Evolutionary conservation across 768 basidiomycete species (phyloP).

Genomic region (Lepiota venenata): DNA sequence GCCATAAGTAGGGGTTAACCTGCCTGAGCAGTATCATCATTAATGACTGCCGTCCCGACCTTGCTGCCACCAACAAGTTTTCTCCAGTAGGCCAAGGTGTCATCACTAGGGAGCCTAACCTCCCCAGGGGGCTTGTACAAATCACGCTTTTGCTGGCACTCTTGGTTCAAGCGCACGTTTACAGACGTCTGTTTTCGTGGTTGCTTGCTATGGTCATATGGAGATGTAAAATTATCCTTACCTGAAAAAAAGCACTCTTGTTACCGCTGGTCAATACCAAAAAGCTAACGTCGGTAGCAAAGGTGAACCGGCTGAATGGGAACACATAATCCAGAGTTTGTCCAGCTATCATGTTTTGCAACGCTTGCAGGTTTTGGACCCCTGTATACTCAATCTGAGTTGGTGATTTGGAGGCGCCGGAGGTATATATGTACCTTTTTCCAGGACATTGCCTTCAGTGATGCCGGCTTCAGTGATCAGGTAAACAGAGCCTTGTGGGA

Average conservation of each 20-base stretch:
- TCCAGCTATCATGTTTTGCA: slow-evolving; percentile 58
- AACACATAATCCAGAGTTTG: slow-evolving; percentile 75
- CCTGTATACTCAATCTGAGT: slow-evolving; percentile 33
- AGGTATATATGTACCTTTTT: slow-evolving; percentile 40
- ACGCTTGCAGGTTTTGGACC: slow-evolving; percentile 54
- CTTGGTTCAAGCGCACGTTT: slow-evolving; percentile 44
- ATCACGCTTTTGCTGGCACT: slow-evolving; percentile 14
- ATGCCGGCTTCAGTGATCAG: slow-evolving; percentile 66
- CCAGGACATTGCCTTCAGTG: slow-evolving; percentile 62
- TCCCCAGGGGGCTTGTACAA: slow-evolving; percentile 49
- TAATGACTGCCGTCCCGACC: slow-evolving; percentile 49
- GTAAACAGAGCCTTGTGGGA: slow-evolving; percentile 57
- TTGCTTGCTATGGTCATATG: neutral
- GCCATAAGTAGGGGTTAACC: slow-evolving; percentile 2
- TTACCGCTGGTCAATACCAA: slow-evolving; percentile 59
- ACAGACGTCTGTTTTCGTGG: slow-evolving; percentile 49
- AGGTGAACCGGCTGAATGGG: slow-evolving; percentile 70
- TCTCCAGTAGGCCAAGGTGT: slow-evolving; percentile 53
- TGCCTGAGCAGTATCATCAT: slow-evolving; percentile 59
- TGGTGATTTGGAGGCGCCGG: neutral
- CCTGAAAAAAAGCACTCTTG: slow-evolving; percentile 74
- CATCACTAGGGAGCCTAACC: slow-evolving; percentile 42
- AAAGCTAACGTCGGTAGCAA: slow-evolving; percentile 71
- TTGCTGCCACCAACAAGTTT: slow-evolving; percentile 60
- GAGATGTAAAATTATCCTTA: slow-evolving; percentile 20